Evolutionary conservation across 2,329 filamentous ascomycete species (phyloP).

Genomic region (Fusarium sublunatum): DNA sequence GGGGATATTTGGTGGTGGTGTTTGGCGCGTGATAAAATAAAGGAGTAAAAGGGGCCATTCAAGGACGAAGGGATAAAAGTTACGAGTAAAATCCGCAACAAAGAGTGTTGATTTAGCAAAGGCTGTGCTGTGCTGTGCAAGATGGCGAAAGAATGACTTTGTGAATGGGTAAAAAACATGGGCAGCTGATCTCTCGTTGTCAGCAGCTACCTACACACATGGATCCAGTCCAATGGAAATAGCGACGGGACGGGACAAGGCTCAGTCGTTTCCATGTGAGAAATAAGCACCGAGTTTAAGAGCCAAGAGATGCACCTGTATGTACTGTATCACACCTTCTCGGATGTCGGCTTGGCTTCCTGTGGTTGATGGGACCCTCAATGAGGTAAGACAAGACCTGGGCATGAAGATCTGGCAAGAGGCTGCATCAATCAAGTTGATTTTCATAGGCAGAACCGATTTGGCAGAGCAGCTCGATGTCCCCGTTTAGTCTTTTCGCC

Average conservation of each 20-base stretch:
- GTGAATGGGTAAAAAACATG: slow-evolving; percentile 24
- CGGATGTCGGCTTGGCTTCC: slow-evolving; percentile 28
- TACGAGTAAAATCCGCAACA: slow-evolving; percentile 17
- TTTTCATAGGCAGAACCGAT: slow-evolving; percentile 27
- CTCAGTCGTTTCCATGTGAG: slow-evolving; percentile 5
- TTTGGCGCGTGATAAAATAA: slow-evolving; percentile 30
- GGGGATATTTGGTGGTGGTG: slow-evolving; percentile 5
- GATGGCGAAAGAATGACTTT: slow-evolving; percentile 23
- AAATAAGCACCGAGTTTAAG: neutral
- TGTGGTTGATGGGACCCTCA: slow-evolving; percentile 25
- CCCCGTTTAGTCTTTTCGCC: neutral
- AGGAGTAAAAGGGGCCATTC: slow-evolving; percentile 24
- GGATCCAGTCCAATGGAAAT: neutral
- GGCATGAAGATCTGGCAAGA: slow-evolving; percentile 33
- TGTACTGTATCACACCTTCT: slow-evolving; percentile 35
- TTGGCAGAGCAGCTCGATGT: slow-evolving; percentile 15
- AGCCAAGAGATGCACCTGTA: slow-evolving; percentile 12
- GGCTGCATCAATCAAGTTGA: slow-evolving; percentile 29
- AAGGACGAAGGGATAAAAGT: slow-evolving; percentile 5
- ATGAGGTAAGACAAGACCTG: slow-evolving; percentile 42
- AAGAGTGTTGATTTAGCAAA: slow-evolving; percentile 14
- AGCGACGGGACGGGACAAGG: slow-evolving; percentile 1
- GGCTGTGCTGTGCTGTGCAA: slow-evolving; percentile 19
- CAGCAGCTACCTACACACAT: slow-evolving; percentile 18
- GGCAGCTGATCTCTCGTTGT: slow-evolving; percentile 33